A percentile compares a stretch with the other conserved stretches of the same genome.
These are phyloP conservation scores for Chaetoceros tenuissimus DNA, from an alignment of 108 stramenopile species.

Conservation along the genomic window DNA sequence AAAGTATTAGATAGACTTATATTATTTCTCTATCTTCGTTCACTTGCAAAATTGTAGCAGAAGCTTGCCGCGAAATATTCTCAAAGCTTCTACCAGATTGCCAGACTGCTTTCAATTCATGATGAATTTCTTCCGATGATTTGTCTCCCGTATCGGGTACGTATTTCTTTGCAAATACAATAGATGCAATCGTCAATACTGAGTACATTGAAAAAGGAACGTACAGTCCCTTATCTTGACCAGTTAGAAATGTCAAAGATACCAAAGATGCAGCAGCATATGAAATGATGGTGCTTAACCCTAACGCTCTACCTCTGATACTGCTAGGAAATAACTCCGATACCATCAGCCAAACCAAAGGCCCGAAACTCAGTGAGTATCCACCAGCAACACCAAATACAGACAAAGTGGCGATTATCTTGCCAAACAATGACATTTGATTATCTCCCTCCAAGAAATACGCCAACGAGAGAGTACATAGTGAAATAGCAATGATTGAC, in stretches of 20 bases:
- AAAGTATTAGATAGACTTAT: too few relatives aligned
- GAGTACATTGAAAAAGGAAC: constrained; percentile 41
- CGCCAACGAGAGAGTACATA: constrained; percentile 5
- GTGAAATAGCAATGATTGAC: constrained; percentile 28
- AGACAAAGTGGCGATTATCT: constrained; percentile 5
- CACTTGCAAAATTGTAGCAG: too few relatives aligned
- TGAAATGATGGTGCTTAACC: constrained; percentile 27
- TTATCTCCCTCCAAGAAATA: constrained; percentile 14
- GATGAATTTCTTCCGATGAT: constrained; percentile 28
- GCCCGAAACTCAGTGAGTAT: constrained; percentile 61
- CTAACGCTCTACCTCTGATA: constrained; percentile 63
- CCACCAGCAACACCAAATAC: constrained; percentile 53
- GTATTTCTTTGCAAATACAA: constrained; percentile 42
- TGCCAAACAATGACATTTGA: background rate
- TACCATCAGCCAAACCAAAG: constrained; percentile 60
- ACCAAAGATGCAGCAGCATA: constrained; percentile 49
- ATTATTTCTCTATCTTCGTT: too few relatives aligned
- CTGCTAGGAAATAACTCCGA: constrained; percentile 61
- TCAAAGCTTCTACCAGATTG: constrained; percentile 25
- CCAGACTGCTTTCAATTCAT: constrained; percentile 32
- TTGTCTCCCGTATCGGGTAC: constrained; percentile 65
- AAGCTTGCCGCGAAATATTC: too few relatives aligned
- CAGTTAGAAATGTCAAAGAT: constrained; percentile 43
- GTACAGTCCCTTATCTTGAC: constrained; percentile 27
- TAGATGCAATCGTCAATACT: constrained; percentile 28